These are phyloP conservation scores for Suillus lakei DNA, from an alignment of 768 basidiomycete species.

Conservation along the genomic window DNA sequence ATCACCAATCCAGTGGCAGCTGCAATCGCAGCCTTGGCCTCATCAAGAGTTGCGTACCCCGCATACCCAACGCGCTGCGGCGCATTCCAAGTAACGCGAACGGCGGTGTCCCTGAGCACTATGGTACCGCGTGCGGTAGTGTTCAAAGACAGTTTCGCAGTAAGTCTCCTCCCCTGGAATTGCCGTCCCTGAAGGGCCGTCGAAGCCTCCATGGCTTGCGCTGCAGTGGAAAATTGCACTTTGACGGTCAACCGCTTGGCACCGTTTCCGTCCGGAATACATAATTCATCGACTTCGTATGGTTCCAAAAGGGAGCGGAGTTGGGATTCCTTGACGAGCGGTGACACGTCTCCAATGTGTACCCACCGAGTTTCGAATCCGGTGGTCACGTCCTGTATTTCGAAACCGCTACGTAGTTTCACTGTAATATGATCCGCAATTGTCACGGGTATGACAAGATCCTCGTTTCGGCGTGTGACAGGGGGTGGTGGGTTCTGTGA, in stretches of 20 bases:
- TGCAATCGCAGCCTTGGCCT: conserved; percentile 57
- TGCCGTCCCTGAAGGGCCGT: conserved; percentile 51
- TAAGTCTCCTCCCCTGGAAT: conserved; percentile 44
- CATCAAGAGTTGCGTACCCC: conserved; percentile 57
- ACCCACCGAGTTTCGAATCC: conserved; percentile 74
- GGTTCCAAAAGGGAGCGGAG: conserved; percentile 44
- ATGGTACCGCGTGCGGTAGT: conserved; percentile 40
- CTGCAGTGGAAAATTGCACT: conserved; percentile 52
- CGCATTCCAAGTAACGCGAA: conserved; percentile 64
- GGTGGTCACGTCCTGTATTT: conserved; percentile 58
- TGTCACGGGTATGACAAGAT: conserved; percentile 23
- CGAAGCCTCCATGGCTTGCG: conserved; percentile 58
- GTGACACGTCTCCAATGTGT: conserved; percentile 55
- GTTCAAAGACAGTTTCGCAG: conserved; percentile 50
- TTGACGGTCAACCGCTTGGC: conserved; percentile 37
- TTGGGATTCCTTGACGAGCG: conserved; percentile 32
- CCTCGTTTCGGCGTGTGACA: not conserved
- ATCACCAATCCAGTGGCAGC: conserved; percentile 42
- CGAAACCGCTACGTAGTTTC: conserved; percentile 63
- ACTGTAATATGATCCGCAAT: conserved; percentile 62
- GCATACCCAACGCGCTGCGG: conserved; percentile 62
- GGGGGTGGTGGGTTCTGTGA: not conserved
- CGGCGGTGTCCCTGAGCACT: conserved; percentile 54
- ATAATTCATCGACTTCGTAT: conserved; percentile 49
- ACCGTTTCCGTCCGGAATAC: conserved; percentile 28